Evolutionary conservation across 1,284 basidiomycete genomes (phyloP).

Genomic region (Heterobasidion irregulare): DNA sequence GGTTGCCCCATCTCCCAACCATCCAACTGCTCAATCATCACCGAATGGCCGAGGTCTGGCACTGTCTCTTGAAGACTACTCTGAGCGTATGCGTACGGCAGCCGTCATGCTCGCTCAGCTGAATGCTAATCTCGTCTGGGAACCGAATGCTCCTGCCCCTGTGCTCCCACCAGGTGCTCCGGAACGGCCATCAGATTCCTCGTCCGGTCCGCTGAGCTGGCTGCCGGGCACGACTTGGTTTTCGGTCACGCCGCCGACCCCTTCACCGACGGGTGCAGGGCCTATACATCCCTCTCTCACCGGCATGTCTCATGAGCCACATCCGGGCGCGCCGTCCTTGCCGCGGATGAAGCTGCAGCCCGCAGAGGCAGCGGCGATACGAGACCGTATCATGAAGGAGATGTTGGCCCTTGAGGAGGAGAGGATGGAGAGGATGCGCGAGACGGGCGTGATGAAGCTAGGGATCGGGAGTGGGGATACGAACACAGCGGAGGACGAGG

Average conservation of each 20-base stretch:
- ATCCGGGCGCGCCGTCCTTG: constrained; percentile 8
- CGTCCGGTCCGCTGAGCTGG: constrained; percentile 42
- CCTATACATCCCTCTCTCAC: constrained; percentile 21
- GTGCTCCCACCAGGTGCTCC: constrained; percentile 21
- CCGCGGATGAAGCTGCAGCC: constrained; percentile 61
- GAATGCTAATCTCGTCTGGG: constrained; percentile 72
- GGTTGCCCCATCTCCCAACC: not conserved
- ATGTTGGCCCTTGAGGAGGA: constrained; percentile 97
- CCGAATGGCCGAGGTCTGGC: constrained; percentile 5
- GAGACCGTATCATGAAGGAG: constrained; percentile 96
- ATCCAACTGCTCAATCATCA: constrained; percentile 7
- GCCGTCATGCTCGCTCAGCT: constrained; percentile 98
- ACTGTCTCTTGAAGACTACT: constrained; percentile 89
- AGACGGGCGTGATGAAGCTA: constrained; percentile 48
- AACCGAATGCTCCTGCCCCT: constrained; percentile 14
- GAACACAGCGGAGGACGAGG: constrained; percentile 82
- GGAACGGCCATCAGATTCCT: constrained; percentile 17
- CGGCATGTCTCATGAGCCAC: constrained; percentile 14
- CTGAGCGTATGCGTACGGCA: constrained; percentile 95
- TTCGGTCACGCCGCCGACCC: constrained; percentile 19
- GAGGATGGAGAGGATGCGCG: constrained; percentile 90
- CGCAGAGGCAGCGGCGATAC: constrained; percentile 82
- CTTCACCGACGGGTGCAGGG: constrained; percentile 1
- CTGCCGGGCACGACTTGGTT: constrained; percentile 62
- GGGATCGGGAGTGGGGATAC: constrained; percentile 32